Base-by-base conservation (phyloP, 345 rosid species). In the Eucalyptus coolabah region DNA sequence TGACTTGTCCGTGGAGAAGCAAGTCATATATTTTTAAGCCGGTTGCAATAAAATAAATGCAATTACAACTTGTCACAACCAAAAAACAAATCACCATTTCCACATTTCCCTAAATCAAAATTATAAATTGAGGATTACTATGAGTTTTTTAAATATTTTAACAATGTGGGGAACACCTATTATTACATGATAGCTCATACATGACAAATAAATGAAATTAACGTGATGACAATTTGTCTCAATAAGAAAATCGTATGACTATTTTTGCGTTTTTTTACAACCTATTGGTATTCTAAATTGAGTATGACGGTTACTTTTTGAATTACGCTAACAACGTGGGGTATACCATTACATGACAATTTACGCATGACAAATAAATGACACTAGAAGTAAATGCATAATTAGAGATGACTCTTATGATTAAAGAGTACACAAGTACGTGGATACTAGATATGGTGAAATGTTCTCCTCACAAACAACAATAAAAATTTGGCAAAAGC, bases 181-280 rank as follows among this genome's bases (percentile, higher is more conserved):
- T 11, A 59, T 26, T 59, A 11, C n/a, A 59, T 59, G 14, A 59
- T 59, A 59, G n/a, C 65, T 59, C 15, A 59, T 24, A 11, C 26
- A 5, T 59, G 65, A 11, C n/a, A 59, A 59, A 59, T 59, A 26
- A 45, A 11, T 4, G 65, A 59, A 26, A 59, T 5, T 11, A 59
- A 9, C 0, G 4, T 0, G 5, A 59, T 26, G n/a, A 26, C n/a
- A 59, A 59, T 26, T 59, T 59, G n/a, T 59, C n/a, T 0, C 69
- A 12, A 60, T 0, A 26, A 60, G 32, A 60, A 12, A 60, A 60
- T 60, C 4, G 16, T 26, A 60, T 28, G 69, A 60, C 17, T 60
- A 28, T 60, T 60, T 26, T 13, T 13, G 17, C 8, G 0, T n/a
- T 14, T 60, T 60, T 3, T 13, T 14, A 28, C 14, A 28, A 60